Base-by-base conservation (phyloP, 345 rosid genomes). In the Carallia pectinifolia region DNA sequence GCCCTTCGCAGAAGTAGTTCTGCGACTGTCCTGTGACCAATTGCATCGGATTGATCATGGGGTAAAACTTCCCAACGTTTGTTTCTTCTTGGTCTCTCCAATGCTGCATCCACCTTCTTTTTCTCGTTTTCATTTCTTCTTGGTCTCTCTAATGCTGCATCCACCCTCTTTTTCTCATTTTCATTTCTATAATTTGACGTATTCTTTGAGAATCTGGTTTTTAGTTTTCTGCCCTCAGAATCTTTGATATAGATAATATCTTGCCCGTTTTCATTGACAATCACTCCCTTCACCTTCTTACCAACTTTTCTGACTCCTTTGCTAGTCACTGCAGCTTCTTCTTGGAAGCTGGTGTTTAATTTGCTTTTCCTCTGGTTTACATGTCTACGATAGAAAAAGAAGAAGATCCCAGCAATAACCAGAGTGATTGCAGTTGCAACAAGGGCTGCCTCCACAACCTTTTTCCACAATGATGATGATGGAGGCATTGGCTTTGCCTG, bases 211-310 rank as follows among this genome's bases (percentile, higher is more conserved):
- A 79, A 84, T 30, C 55, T 55, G 18, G 68, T 60, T 62, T 34
- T 74, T n/a, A 61, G 74, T 54, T 48, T 60, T 17, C 71, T 74
- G 59, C 70, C 78, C 56, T 83, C 85, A 7, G 75, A 61, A 55
- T 76, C 81, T 71, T 89, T 86, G 76, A 82, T 64, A 62, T 85
- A 90, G 65, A 87, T 64, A 12, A 86, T 87, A 65, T 90, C 88
- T 54, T 36, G 52, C 2, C 96, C 90, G 6, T 78, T 73, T 69
- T 84, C 88, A 7, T 81, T 80, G 7, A 80, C 77, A 34, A 82
- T 71, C 64, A 88, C 47, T 38, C 86, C 85, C 44, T 82, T 85
- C 18, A 88, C 86, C 67, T 71, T 82, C 36, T 75, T 80, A 0
- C 71, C 76, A 7, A 79, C 77, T 33, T 77, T 63, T 13, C 74